A percentile compares a stretch with the other conserved stretches of the same genome.
These are phyloP conservation scores for Geranium brycei DNA, from an alignment of 345 rosid genomes.

Conservation along the genomic window DNA sequence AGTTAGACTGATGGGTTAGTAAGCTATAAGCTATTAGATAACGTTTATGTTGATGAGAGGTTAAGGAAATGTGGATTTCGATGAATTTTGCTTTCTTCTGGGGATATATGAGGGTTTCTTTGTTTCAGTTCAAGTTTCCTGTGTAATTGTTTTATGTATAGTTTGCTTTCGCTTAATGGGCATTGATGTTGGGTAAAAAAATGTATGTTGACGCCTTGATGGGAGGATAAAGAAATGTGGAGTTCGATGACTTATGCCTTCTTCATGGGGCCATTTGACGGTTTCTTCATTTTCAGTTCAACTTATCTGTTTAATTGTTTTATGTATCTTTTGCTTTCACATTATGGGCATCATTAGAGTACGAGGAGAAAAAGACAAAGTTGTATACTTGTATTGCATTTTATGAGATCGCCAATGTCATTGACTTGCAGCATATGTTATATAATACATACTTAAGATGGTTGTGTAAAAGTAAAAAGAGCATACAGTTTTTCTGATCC, in stretches of 20 bases:
- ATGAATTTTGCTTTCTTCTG: background rate
- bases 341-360: background rate
- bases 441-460: background rate
- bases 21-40: background rate
- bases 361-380: background rate
- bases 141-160: too few relatives aligned
- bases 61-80: background rate
- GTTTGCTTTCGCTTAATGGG: too few relatives aligned
- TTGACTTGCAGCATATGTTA: background rate
- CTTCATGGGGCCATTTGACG: background rate
- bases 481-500: background rate
- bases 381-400: background rate
- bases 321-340: background rate
- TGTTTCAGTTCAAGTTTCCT: too few relatives aligned
- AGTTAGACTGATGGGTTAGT: too few relatives aligned
- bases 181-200: too few relatives aligned
- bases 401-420: background rate
- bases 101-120: too few relatives aligned
- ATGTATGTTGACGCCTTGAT: background rate
- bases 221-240: background rate
- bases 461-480: background rate
- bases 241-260: background rate
- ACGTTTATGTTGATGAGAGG: background rate
- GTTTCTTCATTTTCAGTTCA: background rate
- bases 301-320: background rate